Evolutionary conservation across 169 alveolate species (phyloP).

Genomic region (Plasmodium adleri): DNA sequence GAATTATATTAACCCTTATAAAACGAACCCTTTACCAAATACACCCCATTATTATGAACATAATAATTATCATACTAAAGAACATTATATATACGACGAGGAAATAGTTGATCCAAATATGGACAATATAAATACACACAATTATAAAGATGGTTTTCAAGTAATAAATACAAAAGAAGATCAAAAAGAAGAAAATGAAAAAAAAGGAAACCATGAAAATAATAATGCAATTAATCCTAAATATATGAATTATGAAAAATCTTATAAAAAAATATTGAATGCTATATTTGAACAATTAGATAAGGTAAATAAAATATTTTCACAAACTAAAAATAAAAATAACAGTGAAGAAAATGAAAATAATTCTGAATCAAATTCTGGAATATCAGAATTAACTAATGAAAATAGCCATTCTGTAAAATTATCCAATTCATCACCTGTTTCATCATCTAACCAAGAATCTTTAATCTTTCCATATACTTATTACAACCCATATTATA

Average conservation of each 20-base stretch:
- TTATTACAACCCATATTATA: conserved; percentile 46
- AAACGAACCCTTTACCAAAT: not conserved
- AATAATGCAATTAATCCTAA: not conserved
- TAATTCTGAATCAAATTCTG: not conserved
- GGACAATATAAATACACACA: not conserved
- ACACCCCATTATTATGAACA: not conserved
- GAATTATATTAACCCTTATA: conserved; percentile 25
- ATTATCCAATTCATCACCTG: too few species aligned
- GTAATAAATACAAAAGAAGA: not conserved
- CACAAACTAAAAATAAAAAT: not conserved
- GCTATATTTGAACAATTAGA: too few species aligned
- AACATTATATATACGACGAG: not conserved
- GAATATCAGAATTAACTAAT: not conserved
- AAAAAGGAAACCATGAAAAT: not conserved
- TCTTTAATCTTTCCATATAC: conserved; percentile 20
- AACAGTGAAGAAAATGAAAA: conserved; percentile 6
- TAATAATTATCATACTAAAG: not conserved
- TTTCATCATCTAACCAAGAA: not conserved
- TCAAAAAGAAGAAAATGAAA: not conserved
- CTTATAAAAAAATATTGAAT: too few species aligned
- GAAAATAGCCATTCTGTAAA: not conserved
- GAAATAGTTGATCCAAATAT: not conserved
- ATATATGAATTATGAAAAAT: not conserved
- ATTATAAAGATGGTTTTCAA: not conserved
- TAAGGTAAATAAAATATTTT: not conserved